Evolutionary conservation across 2,329 filamentous ascomycete genomes (phyloP), one percentile per base, ranked within the genome.

Genomic region (Diaporthe caulivora): DNA sequence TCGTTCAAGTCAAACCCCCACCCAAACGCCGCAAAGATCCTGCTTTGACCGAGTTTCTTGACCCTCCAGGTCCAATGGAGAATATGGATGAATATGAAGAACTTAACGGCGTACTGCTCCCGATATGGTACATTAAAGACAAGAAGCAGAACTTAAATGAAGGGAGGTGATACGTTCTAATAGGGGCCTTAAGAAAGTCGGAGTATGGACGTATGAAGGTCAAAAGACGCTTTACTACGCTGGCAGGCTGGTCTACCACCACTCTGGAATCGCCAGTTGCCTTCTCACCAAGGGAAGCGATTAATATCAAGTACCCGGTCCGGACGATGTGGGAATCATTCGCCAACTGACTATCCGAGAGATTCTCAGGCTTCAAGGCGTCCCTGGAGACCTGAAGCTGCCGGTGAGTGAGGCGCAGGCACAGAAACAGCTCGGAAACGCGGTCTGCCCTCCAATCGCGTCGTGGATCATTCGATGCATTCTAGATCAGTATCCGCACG

Each of bases 251-350:
- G n/a, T 65, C 24, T 51, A 26, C 26, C 60, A 65, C n/a, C 44
- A 65, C 60, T 51, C 42, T 26, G 60, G 60, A 9, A 17, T 65
- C n/a, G 60, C 60, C 13, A n/a, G 21, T 26, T 37, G 42, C 42
- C 13, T 65, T 11, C 21, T 21, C 18, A 65, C 60, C 13, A 5
- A 3, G 11, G 10, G 13, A 15, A 15, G 21, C 21, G 29, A 65
- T 21, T 65, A 42, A 42, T 65, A 65, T 24, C 44, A 65, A 42
- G 42, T 65, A 10, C 42, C 60, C 11, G 21, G 44, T 5, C 44
- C 7, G 17, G 60, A 34, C 26, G 60, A 42, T 5, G 49, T 2
- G 18, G 40, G 42, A 34, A 37, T 51, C 3, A 49, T 65, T 21
- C 26, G 44, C 29, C 60, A 1, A 6, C 21, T 65, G 18, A 65